phyloP scores from a whole-genome alignment of 2,329 filamentous ascomycete genomes.

The Cladosporium sp. region DNA sequence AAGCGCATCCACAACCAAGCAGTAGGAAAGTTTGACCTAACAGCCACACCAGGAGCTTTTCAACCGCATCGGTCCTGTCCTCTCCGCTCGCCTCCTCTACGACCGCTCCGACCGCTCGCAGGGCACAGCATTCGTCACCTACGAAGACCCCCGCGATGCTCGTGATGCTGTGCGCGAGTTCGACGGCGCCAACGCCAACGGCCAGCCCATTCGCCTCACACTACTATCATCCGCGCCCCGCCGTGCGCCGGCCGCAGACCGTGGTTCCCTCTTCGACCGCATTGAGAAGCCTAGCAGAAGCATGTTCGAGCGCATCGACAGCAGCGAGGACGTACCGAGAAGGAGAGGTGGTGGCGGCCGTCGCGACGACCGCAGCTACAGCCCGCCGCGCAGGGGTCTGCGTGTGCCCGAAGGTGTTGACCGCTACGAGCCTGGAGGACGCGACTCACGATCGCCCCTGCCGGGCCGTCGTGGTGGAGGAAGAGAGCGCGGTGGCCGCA shows the following conservation, averaged over 20 bases:
- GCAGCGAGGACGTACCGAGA: conserved; percentile 34
- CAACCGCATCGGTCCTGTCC: conserved; percentile 70
- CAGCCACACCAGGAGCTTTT: conserved; percentile 68
- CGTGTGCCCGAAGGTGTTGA: conserved; percentile 70
- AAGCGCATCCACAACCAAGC: conserved; percentile 29
- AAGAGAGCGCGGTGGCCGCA: conserved; percentile 47
- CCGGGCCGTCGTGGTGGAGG: conserved; percentile 41
- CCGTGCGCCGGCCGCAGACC: conserved; percentile 34
- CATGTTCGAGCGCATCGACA: conserved; percentile 65
- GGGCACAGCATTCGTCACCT: conserved; percentile 81
- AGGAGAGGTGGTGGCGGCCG: conserved; percentile 24
- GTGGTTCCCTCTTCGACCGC: conserved; percentile 45
- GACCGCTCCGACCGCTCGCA: conserved; percentile 87
- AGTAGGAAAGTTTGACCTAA: background rate
- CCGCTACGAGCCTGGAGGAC: conserved; percentile 69
- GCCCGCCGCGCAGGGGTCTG: conserved; percentile 52
- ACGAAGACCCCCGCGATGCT: conserved; percentile 70
- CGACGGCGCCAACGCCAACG: conserved; percentile 87
- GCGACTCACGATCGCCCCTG: conserved; percentile 52
- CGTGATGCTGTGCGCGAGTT: conserved; percentile 74
- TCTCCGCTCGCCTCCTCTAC: conserved; percentile 70
- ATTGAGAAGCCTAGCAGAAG: conserved; percentile 56
- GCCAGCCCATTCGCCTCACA: conserved; percentile 71
- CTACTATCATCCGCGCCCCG: conserved; percentile 59
- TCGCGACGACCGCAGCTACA: conserved; percentile 39